Evolutionary conservation across 192 early-diverging fungal species (phyloP).

Genomic region (Coemansia sp.): DNA sequence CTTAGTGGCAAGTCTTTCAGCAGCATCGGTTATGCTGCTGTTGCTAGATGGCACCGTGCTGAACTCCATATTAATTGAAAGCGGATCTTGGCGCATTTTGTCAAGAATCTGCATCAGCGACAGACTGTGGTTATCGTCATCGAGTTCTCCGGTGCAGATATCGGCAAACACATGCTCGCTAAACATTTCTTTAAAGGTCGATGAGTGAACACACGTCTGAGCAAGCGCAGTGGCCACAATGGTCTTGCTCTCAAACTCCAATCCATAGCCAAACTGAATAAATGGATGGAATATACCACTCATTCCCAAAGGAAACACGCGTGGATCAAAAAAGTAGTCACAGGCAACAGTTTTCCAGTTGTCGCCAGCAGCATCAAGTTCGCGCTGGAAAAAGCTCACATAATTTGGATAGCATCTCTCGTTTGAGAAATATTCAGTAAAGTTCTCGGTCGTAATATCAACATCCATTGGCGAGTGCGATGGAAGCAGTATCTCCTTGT

Average conservation of each 20-base stretch:
- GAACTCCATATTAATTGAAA: slow-evolving; percentile 17
- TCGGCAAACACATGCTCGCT: slow-evolving; percentile 15
- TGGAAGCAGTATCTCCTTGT: slow-evolving; percentile 32
- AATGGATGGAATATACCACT: slow-evolving; percentile 61
- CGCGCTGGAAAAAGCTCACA: slow-evolving; percentile 52
- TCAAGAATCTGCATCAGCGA: slow-evolving; percentile 43
- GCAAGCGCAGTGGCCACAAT: slow-evolving; percentile 58
- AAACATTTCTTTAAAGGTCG: slow-evolving; percentile 10
- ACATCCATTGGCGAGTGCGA: slow-evolving; percentile 23
- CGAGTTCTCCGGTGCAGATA: neutral
- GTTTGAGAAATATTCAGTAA: slow-evolving; percentile 2
- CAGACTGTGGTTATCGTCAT: neutral
- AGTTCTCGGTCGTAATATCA: slow-evolving; percentile 45
- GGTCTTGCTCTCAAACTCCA: slow-evolving; percentile 61
- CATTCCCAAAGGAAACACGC: slow-evolving; percentile 49
- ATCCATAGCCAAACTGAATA: slow-evolving; percentile 64
- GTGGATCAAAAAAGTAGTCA: slow-evolving; percentile 52
- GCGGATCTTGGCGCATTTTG: slow-evolving; percentile 36
- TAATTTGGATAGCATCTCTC: slow-evolving; percentile 51
- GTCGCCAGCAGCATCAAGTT: slow-evolving; percentile 48
- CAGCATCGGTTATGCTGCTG: neutral
- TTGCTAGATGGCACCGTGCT: neutral
- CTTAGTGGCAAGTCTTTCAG: slow-evolving; percentile 23
- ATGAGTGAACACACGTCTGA: slow-evolving; percentile 47
- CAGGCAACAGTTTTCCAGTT: slow-evolving; percentile 35